Evolutionary conservation across 1,284 basidiomycete genomes (phyloP), one percentile per base, ranked within the genome.

Genomic region (Stereum hirsutum): DNA sequence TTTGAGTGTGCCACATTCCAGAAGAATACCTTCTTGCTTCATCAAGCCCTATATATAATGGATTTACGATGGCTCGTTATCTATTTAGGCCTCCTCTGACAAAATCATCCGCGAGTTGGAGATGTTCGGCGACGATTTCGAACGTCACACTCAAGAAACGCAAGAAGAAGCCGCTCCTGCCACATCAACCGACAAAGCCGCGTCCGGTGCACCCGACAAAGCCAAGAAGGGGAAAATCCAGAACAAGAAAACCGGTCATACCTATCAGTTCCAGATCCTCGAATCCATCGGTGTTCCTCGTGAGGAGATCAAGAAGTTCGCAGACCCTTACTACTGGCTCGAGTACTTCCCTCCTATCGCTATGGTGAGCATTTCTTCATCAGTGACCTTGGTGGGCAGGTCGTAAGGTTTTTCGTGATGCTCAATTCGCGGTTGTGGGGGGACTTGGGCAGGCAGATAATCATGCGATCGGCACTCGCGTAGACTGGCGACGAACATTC

Each of bases 181-280:
- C 12, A 50, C 54, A 11, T 45, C 54, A 17, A 59, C 57, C 15
- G 58, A 64, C 25, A 48, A 59, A 35, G 56, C 52, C 17, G 36
- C 10, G 11, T 38, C 36, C 15, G 36, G 7, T 19, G 72, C 76
- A 50, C 75, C 76, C 45, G 73, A 75, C 50, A 99, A 98, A 62
- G 91, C 81, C 10, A 96, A 93, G 63, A 99, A 99, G 70, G 95
- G 94, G 46, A 99, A 99, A 66, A 67, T 98, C 21, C 78, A 80
- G 25, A 91, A 91, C 17, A 99, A 99, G 67, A 81, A 87, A 2
- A 96, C 94, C 6, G 95, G 95, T 2, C 73, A 92, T 53, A 87
- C 84, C 45, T 99, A 98, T 68, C 96, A 99, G 63, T 99, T 98
- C 77, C 95, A 99, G 72, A 99, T 99, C 62, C 88, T 99, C 82